phyloP scores from a whole-genome alignment of 192 early-diverging fungal species.

The Phlyctochytrium planicorne region DNA sequence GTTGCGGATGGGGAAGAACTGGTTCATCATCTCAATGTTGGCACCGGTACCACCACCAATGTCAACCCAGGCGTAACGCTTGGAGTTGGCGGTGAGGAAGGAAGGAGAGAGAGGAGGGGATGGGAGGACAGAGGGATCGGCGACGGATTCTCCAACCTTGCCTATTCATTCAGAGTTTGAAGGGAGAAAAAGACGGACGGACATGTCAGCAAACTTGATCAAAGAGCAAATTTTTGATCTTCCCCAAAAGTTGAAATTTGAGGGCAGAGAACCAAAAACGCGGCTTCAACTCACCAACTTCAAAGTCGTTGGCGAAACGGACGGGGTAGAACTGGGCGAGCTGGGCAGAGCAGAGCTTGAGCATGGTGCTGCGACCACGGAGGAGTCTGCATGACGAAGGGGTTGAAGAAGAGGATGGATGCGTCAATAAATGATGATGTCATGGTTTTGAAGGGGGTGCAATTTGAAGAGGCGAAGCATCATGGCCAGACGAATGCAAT shows the following conservation, averaged over 20 bases:
- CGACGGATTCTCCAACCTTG: constrained; percentile 31
- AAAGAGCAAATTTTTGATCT: no score
- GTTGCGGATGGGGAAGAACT: constrained; percentile 66
- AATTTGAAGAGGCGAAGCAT: no score
- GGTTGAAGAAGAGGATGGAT: constrained; percentile 12
- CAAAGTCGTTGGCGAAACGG: constrained; percentile 37
- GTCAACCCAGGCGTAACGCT: constrained; percentile 52
- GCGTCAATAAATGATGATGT: no score
- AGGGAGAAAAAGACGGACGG: neutral
- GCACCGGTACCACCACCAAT: constrained; percentile 55
- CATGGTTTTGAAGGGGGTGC: no score
- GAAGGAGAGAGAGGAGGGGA: constrained; percentile 48
- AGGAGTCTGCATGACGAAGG: constrained; percentile 44
- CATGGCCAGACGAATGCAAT: no score
- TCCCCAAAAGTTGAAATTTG: neutral
- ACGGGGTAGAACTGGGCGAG: constrained; percentile 52
- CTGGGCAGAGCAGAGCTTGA: constrained; percentile 81
- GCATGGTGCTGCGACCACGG: constrained; percentile 74
- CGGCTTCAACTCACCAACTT: constrained; percentile 7
- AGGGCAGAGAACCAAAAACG: neutral
- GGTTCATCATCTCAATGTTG: constrained; percentile 68
- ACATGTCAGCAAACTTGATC: no score
- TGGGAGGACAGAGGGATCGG: constrained; percentile 34
- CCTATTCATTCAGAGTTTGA: constrained; percentile 3
- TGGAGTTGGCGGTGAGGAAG: constrained; percentile 28